Percentiles rank a stretch among this genome's conserved stretches.
Conservation (phyloP, 129 eudicot species). For the Apium graveolens region DNA sequence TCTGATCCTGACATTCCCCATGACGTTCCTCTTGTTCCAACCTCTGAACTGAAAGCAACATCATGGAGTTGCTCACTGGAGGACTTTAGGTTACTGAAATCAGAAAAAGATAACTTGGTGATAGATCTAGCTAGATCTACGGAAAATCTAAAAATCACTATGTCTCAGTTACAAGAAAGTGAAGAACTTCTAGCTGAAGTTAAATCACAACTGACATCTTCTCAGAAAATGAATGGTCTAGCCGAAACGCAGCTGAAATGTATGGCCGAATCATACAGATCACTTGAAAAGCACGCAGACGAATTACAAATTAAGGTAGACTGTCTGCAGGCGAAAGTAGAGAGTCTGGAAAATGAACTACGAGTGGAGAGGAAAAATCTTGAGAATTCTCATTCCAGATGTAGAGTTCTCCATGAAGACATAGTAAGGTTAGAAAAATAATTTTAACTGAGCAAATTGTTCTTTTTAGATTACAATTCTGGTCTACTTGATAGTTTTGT, state of each 20-base stretch:
- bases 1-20: slow-evolving; percentile 80
- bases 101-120: slow-evolving; percentile 61
- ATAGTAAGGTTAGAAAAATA: slow-evolving; percentile 50
- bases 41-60: slow-evolving; percentile 41
- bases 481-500: not conserved
- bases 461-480: not conserved
- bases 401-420: slow-evolving; percentile 69
- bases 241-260: slow-evolving; percentile 98
- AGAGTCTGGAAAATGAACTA: slow-evolving; percentile 56
- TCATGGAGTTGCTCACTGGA: slow-evolving; percentile 68
- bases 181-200: slow-evolving; percentile 62
- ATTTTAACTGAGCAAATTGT: not conserved
- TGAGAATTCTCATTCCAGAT: slow-evolving; percentile 49
- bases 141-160: slow-evolving; percentile 53
- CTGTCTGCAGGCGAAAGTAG: slow-evolving; percentile 49
- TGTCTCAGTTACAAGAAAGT: slow-evolving; percentile 57
- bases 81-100: slow-evolving; percentile 68
- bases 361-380: slow-evolving; percentile 56
- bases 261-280: slow-evolving; percentile 94
- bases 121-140: slow-evolving; percentile 55
- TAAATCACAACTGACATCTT: slow-evolving; percentile 68
- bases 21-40: slow-evolving; percentile 62
- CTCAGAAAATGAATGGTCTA: slow-evolving; percentile 68
- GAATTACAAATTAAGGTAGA: slow-evolving; percentile 61
- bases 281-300: slow-evolving; percentile 78